Percentiles rank a stretch among this genome's conserved stretches.
Evolutionary conservation across 164 flowering plant genomes (phyloP).

Genomic region (Nymphaea colorata): DNA sequence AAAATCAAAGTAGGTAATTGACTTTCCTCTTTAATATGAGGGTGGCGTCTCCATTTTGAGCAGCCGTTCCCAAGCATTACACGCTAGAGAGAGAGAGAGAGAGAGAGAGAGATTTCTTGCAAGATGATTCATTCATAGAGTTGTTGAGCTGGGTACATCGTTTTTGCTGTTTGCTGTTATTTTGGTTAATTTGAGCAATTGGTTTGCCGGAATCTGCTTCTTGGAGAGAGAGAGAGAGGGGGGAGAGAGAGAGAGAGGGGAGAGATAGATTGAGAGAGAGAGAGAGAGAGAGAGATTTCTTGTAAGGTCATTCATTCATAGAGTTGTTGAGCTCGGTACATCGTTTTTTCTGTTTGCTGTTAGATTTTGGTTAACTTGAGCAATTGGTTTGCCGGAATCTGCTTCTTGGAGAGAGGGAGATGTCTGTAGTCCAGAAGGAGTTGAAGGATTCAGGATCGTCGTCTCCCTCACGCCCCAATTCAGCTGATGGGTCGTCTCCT

Average conservation of each 20-base stretch:
- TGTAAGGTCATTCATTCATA: background rate
- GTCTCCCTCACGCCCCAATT: background rate
- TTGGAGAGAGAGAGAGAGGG: too few species aligned
- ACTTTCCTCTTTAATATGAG: background rate
- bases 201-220: background rate
- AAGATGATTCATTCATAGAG: too few species aligned
- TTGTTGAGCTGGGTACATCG: background rate
- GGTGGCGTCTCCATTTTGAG: background rate
- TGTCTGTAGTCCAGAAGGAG: slow-evolving; percentile 11
- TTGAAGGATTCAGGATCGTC: slow-evolving; percentile 8
- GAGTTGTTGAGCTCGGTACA: background rate
- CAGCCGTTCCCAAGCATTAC: background rate
- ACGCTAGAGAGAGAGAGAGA: background rate
- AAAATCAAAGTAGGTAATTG: too few species aligned
- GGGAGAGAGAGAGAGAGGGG: background rate
- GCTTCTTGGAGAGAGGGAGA: background rate
- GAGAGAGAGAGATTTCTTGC: background rate
- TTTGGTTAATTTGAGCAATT: background rate
- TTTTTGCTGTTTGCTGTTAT: background rate
- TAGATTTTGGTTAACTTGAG: background rate
- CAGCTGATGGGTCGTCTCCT: slow-evolving; percentile 1
- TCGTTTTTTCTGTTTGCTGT: background rate
- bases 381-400: background rate
- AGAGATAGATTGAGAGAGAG: background rate
- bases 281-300: background rate